A percentile compares a stretch with the other conserved stretches of the same genome.
Evolutionary conservation across 1,284 basidiomycete genomes (phyloP).

Genomic region (Boletus mariae): DNA sequence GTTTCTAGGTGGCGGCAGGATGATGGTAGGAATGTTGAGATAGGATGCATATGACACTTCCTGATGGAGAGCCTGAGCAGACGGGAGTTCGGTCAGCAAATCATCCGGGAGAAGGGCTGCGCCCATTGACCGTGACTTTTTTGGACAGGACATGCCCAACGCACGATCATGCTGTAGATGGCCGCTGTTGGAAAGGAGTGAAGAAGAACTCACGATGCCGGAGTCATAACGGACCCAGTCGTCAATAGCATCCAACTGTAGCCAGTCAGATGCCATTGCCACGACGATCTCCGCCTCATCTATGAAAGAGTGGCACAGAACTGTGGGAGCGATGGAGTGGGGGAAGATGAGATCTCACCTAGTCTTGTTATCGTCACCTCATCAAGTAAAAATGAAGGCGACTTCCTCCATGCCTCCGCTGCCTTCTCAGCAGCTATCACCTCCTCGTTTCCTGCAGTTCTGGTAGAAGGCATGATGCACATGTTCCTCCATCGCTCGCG

Average conservation of each 20-base stretch:
- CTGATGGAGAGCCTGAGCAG: slow-evolving; percentile 80
- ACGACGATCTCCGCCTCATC: slow-evolving; percentile 84
- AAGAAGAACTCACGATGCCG: slow-evolving; percentile 71
- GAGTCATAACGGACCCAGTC: slow-evolving; percentile 96
- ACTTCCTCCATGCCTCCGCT: slow-evolving; percentile 86
- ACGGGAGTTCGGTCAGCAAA: slow-evolving; percentile 16
- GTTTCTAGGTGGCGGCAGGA: slow-evolving; percentile 90
- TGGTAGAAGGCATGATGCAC: slow-evolving; percentile 62
- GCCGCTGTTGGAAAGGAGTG: slow-evolving; percentile 7
- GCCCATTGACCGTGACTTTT: slow-evolving; percentile 27
- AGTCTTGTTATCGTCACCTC: slow-evolving; percentile 89
- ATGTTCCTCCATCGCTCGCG: slow-evolving; percentile 84
- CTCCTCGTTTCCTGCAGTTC: slow-evolving; percentile 44
- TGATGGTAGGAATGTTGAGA: slow-evolving; percentile 79
- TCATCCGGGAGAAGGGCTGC: slow-evolving; percentile 10
- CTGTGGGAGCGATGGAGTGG: slow-evolving; percentile 6
- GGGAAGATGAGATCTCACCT: slow-evolving; percentile 46
- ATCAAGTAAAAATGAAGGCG: slow-evolving; percentile 74
- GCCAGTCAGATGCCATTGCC: slow-evolving; percentile 86
- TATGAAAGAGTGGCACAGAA: slow-evolving; percentile 32
- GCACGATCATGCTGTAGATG: slow-evolving; percentile 10
- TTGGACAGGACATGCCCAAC: slow-evolving; percentile 14
- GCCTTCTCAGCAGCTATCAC: slow-evolving; percentile 58
- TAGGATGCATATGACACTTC: slow-evolving; percentile 94
- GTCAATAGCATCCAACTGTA: slow-evolving; percentile 90